These are phyloP conservation scores for Wickerhamiella brachini DNA, from an alignment of 805 yeast species.

Conservation along the genomic window DNA sequence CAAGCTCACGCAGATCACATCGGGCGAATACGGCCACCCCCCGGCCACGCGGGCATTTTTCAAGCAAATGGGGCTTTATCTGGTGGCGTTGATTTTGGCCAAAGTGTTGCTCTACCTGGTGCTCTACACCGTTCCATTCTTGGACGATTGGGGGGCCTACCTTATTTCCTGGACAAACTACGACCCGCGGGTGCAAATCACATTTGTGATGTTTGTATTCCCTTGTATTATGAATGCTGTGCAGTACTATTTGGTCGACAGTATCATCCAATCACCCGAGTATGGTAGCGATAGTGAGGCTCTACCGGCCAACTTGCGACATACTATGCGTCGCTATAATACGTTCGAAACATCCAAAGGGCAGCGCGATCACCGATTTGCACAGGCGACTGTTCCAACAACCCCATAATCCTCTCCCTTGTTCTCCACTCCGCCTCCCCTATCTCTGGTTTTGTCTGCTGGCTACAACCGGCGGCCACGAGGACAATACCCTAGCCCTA, in stretches of 20 bases:
- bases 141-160: slow-evolving; percentile 59
- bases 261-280: slow-evolving; percentile 40
- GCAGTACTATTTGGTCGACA: slow-evolving; percentile 45
- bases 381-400: neutral
- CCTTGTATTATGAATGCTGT: slow-evolving; percentile 31
- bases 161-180: slow-evolving; percentile 63
- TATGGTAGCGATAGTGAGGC: slow-evolving; percentile 18
- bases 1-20: slow-evolving; percentile 29
- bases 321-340: slow-evolving; percentile 6
- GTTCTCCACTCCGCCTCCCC: too few species aligned
- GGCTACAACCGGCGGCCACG: too few species aligned
- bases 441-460: too few species aligned
- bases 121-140: slow-evolving; percentile 47
- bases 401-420: neutral
- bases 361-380: neutral
- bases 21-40: slow-evolving; percentile 55
- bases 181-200: slow-evolving; percentile 70
- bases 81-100: slow-evolving; percentile 46
- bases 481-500: too few species aligned
- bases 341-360: slow-evolving; percentile 6
- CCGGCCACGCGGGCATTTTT: slow-evolving; percentile 49
- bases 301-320: neutral
- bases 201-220: slow-evolving; percentile 61
- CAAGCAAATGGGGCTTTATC: slow-evolving; percentile 60
- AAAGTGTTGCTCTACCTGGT: slow-evolving; percentile 47